These are phyloP conservation scores for Thymus mandschuricus DNA, from an alignment of 257 asterid species.

Conservation along the genomic window DNA sequence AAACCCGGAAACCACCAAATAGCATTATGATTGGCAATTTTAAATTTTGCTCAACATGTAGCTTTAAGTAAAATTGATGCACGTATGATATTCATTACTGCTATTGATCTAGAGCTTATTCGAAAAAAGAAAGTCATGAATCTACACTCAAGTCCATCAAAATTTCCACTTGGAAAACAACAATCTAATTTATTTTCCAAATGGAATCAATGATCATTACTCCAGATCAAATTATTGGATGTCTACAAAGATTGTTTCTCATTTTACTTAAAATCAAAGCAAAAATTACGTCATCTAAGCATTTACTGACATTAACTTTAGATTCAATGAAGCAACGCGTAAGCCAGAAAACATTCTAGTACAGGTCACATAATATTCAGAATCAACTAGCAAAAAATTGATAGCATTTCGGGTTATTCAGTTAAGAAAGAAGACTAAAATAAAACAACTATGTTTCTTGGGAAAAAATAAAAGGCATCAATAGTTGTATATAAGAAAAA, in stretches of 20 bases:
- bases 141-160: background rate
- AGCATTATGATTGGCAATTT: too few species aligned
- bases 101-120: too few species aligned
- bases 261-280: background rate
- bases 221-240: background rate
- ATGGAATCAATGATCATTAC: background rate
- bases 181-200: background rate
- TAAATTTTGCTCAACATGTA: too few species aligned
- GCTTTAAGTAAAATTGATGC: too few species aligned
- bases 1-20: too few species aligned
- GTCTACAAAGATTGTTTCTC: background rate
- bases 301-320: background rate
- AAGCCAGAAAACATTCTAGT: background rate
- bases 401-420: background rate
- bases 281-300: background rate
- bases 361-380: background rate
- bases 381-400: slow-evolving; percentile 10
- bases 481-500: background rate
- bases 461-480: slow-evolving; percentile 24
- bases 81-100: background rate
- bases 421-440: background rate
- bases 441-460: background rate
- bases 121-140: too few species aligned
- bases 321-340: background rate
- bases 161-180: background rate